Percentiles rank a stretch among this genome's conserved stretches.
Evolutionary conservation across 2,329 filamentous ascomycete genomes (phyloP).

Genomic region (Scedosporium apiospermum): DNA sequence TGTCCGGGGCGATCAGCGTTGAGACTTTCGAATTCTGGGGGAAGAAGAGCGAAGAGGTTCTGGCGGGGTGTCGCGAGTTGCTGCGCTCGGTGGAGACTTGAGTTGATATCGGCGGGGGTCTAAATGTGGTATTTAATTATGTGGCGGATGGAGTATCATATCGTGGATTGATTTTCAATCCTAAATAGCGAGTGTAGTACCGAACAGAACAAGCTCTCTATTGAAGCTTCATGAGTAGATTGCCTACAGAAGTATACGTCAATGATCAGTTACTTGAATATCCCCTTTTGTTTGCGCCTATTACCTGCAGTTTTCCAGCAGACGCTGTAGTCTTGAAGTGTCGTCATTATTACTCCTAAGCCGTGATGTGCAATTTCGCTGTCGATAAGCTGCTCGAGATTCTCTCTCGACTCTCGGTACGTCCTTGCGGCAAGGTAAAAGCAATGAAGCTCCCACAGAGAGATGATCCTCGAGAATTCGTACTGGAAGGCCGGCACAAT

Average conservation of each 20-base stretch:
- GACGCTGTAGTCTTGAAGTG: not conserved
- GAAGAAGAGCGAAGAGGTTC: not conserved
- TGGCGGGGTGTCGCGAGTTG: not conserved
- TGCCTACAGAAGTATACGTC: not conserved
- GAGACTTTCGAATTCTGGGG: not conserved
- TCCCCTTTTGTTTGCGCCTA: not conserved
- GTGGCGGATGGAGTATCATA: too few relatives aligned
- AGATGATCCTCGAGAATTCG: not conserved
- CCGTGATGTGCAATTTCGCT: not conserved
- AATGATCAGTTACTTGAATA: not conserved
- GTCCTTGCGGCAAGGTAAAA: not conserved
- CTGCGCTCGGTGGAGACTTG: not conserved
- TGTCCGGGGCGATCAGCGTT: not conserved
- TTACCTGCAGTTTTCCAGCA: not conserved
- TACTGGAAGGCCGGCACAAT: not conserved
- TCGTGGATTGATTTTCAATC: too few relatives aligned
- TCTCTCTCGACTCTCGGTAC: not conserved
- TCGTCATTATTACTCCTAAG: not conserved
- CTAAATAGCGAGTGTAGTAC: too few relatives aligned
- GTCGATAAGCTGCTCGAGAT: not conserved
- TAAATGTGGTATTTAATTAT: not conserved
- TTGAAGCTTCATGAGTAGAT: not conserved
- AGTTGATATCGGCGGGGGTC: not conserved
- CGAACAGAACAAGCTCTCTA: not conserved
- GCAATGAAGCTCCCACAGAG: not conserved